phyloP scores from a whole-genome alignment of 2,329 filamentous ascomycete species.

The Grosmannia huntii region DNA sequence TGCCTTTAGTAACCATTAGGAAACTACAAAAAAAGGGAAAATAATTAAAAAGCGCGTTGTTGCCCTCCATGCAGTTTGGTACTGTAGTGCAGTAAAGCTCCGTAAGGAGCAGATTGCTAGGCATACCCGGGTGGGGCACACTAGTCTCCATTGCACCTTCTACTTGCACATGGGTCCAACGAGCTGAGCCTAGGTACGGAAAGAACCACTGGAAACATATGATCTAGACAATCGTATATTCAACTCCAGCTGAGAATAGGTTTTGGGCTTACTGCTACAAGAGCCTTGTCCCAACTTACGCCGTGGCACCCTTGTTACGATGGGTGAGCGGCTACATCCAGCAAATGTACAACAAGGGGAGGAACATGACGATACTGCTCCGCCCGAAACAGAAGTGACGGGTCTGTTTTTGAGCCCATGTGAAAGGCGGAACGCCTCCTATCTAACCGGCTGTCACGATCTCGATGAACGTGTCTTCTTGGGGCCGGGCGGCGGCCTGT shows the following conservation, averaged over 20 bases:
- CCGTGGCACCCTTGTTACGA: not conserved
- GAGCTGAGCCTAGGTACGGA: not conserved
- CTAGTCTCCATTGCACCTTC: not conserved
- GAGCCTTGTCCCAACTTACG: too few relatives aligned
- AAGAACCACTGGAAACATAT: not conserved
- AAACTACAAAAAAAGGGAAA: not conserved
- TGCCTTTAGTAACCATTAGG: not conserved
- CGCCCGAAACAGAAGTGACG: not conserved
- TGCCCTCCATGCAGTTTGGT: not conserved
- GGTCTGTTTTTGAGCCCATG: not conserved
- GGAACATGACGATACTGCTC: not conserved
- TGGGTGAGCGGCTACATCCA: not conserved
- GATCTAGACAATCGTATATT: not conserved
- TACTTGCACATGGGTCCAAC: too few relatives aligned
- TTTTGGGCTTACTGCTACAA: not conserved
- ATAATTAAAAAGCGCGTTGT: not conserved
- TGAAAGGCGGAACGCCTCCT: not conserved
- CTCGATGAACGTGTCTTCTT: constrained; percentile 35
- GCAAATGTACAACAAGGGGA: not conserved
- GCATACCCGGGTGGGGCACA: not conserved
- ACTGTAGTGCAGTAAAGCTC: not conserved
- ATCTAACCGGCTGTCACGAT: constrained; percentile 30
- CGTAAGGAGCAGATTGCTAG: too few relatives aligned
- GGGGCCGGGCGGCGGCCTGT: constrained; percentile 26
- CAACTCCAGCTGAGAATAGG: not conserved